Base-by-base conservation (phyloP, 2,329 filamentous ascomycete genomes). In the Exophiala viscosa region DNA sequence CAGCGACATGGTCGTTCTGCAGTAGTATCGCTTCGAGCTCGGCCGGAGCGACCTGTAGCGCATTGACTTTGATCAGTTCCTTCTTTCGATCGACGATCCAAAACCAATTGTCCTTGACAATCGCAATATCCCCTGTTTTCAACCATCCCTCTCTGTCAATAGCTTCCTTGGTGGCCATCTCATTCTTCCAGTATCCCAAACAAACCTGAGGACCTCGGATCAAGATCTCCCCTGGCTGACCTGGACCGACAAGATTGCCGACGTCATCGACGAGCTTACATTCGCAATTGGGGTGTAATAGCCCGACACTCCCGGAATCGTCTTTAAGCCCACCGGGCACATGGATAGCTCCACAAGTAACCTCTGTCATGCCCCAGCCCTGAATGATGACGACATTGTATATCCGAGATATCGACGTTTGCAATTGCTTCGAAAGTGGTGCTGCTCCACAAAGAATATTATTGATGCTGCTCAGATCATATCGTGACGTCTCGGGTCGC, bases 201-300 rank as follows among this genome's bases (percentile, higher is more conserved):
- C 90, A 90, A 18, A 92, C 74, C 55, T 93, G 92, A 0, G 88
- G 88, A 0, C 90, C 90, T 52, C 84, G 84, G 50, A 92, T 75
- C 75, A 87, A 87, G 1, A 83, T 70, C 62, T 83, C 80, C 8
- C 80, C 80, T 0, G 75, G 69, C 60, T 84, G 72, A 32, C 74
- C 74, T 84, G 54, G 86, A n/a, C n/a, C n/a, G n/a, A n/a, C n/a
- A n/a, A n/a, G n/a, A n/a, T n/a, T n/a, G n/a, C n/a, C n/a, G n/a
- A n/a, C n/a, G n/a, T n/a, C n/a, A n/a, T n/a, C n/a, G n/a, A n/a
- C n/a, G n/a, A n/a, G n/a, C n/a, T n/a, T n/a, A n/a, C n/a, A n/a
- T n/a, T n/a, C n/a, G n/a, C n/a, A n/a, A n/a, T n/a, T n/a, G n/a
- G n/a, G n/a, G n/a, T n/a, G n/a, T n/a, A n/a, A n/a, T n/a, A n/a